These are phyloP conservation scores for Solanum hybrid DNA, from an alignment of 305 asterid species.

Conservation along the genomic window DNA sequence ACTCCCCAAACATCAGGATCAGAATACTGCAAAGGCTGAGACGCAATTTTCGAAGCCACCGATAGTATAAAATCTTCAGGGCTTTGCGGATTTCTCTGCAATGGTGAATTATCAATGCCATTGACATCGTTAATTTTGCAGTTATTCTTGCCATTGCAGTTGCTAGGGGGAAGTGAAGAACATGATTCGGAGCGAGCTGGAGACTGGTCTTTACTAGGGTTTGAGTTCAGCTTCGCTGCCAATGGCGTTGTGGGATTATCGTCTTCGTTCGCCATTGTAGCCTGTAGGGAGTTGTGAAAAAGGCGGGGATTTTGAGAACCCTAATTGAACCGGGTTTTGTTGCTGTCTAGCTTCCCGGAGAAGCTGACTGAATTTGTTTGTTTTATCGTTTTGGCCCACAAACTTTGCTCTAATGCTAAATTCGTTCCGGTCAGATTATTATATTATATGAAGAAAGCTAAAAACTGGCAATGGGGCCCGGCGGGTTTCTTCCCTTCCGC, in stretches of 20 bases:
- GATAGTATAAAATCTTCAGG: slow-evolving; percentile 44
- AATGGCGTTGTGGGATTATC: slow-evolving; percentile 33
- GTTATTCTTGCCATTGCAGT: background rate
- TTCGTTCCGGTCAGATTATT: background rate
- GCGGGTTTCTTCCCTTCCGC: background rate
- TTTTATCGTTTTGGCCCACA: background rate
- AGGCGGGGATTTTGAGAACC: slow-evolving; percentile 67
- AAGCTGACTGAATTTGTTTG: background rate
- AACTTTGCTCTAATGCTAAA: background rate
- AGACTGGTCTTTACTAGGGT: slow-evolving; percentile 27
- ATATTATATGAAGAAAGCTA: background rate
- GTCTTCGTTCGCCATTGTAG: slow-evolving; percentile 38
- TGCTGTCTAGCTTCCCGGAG: background rate
- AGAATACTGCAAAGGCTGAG: slow-evolving; percentile 67
- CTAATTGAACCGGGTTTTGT: slow-evolving; percentile 2
- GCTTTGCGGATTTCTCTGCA: slow-evolving; percentile 18
- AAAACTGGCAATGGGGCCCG: background rate
- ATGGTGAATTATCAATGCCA: slow-evolving; percentile 16
- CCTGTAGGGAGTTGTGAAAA: background rate
- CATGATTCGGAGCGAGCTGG: slow-evolving; percentile 28
- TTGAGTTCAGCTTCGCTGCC: slow-evolving; percentile 31
- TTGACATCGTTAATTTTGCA: slow-evolving; percentile 11
- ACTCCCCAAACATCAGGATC: slow-evolving; percentile 91
- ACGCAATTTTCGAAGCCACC: slow-evolving; percentile 57
- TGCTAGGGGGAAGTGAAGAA: slow-evolving; percentile 22